Evolutionary conservation across 805 yeast species (phyloP), one percentile per base, ranked within the genome.

Genomic region (Huiozyma sinensis): DNA sequence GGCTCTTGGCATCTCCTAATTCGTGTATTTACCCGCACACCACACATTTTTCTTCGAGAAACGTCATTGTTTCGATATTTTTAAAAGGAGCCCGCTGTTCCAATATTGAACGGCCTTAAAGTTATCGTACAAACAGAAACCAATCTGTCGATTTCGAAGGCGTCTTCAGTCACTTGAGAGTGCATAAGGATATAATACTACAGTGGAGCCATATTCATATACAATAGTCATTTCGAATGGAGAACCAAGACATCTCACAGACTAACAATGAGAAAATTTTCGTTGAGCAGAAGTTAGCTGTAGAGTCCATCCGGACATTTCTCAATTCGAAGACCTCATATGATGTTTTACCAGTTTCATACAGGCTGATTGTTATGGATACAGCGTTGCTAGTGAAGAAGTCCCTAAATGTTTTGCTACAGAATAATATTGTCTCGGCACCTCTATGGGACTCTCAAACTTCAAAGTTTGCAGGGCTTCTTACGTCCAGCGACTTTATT

Each of bases 291-390:
- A 71, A 70, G 47, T 65, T 75, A n/a, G 95, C 92, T 0, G 73
- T 87, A 46, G 77, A 78, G 52, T 87, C 95, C 13, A 92, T 92
- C 47, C 70, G 97, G 40, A 68, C 77, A 31, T 92, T 92, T 56
- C 68, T 92, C 37, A 83, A 86, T 57, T 80, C 92, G 40, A 90
- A 90, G 61, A 89, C 95, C 0, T 87, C 97, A 1, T 92, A 92
- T 62, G 99, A 92, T 57, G 98, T 92, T 24, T 71, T 92, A 36
- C 98, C 99, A 2, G 97, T 92, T 33, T 82, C 95, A 17, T 92
- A 90, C 63, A 72, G 97, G 54, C 72, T 92, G 56, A 83, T 92
- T 44, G 97, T 92, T 39, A 76, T 92, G 55, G 99, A 92, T 61
- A 89, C 97, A 1, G 78, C 95, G 6, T 69, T 92, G 40, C 68